Evolutionary conservation across 495 filamentous ascomycete genomes (phyloP), one percentile per base, ranked within the genome.

Genomic region (Halenospora varia): DNA sequence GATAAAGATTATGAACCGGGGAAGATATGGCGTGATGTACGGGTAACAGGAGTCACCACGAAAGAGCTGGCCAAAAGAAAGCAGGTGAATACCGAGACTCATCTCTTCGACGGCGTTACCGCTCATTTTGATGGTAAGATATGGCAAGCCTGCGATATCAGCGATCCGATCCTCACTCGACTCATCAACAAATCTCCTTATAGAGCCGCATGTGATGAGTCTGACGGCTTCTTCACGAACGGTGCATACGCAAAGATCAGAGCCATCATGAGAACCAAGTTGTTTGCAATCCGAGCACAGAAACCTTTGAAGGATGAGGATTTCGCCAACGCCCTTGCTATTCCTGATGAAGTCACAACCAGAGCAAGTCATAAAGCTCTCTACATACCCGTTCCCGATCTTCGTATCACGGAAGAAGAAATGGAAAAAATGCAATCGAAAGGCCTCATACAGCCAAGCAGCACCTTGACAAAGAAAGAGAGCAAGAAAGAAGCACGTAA

Each of bases 91-190:
- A 40, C 41, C 13, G 19, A n/a, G 50, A 82, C 75, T 39, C 94
- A 97, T 71, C 68, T 93, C 17, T 98, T 96, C 70, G 87, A 93
- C 47, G 93, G 94, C 39, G 69, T 81, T 42, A 72, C 67, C 0
- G 74, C 92, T 24, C 78, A 79, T 10, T 73, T 76, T 3, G 90
- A 94, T 65, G 92, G 92, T 1, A 88, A 91, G 47, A 83, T 91
- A 56, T 98, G 90, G 87, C 94, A 97, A 76, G 78, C 92, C 25
- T 95, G 92, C 72, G 94, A 98, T 68, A 87, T 98, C 55, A 84
- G 81, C 0, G 92, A 97, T 64, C 88, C 91, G 0, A 64, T 92
- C 9, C 67, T 92, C 18, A 69, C 71, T 0, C 46, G 66, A 0
- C 65, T 92, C 2, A 73, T 88, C 10, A 66, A 76, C 3, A 74